phyloP scores from a whole-genome alignment of 768 basidiomycete genomes.

The Lactarius sanguifluus region DNA sequence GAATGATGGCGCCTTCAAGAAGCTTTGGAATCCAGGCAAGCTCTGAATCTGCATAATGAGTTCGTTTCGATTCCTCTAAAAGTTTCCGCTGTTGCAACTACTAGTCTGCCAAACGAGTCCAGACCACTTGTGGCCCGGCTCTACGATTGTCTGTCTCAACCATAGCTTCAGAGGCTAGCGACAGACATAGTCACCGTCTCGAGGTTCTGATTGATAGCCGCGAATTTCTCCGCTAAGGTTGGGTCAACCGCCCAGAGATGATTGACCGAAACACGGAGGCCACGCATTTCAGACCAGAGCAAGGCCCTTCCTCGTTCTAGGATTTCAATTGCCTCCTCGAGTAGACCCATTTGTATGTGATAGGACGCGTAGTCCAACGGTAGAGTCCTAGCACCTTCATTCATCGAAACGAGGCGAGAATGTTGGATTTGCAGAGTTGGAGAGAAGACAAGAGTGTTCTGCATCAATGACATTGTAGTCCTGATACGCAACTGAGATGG shows the following conservation, averaged over 20 bases:
- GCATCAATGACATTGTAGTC: constrained; percentile 6
- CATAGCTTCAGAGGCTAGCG: background rate
- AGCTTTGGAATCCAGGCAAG: background rate
- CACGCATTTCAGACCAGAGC: constrained; percentile 9
- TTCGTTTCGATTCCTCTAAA: background rate
- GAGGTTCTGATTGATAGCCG: background rate
- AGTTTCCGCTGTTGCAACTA: constrained; percentile 2
- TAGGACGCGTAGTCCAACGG: background rate
- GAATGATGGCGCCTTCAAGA: background rate
- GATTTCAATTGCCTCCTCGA: background rate
- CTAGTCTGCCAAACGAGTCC: background rate
- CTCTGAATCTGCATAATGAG: background rate
- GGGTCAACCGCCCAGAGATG: background rate
- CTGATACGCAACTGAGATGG: background rate
- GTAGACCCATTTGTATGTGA: background rate
- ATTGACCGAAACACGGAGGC: background rate
- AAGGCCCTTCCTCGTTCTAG: background rate
- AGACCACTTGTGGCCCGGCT: background rate
- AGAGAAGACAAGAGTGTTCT: background rate
- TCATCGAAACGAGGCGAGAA: background rate
- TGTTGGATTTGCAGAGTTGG: constrained; percentile 18
- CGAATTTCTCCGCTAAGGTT: background rate
- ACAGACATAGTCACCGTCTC: background rate
- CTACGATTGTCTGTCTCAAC: background rate
- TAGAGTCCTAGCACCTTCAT: background rate